phyloP scores from a whole-genome alignment of 495 filamentous ascomycete genomes.

The Podospora comata region DNA sequence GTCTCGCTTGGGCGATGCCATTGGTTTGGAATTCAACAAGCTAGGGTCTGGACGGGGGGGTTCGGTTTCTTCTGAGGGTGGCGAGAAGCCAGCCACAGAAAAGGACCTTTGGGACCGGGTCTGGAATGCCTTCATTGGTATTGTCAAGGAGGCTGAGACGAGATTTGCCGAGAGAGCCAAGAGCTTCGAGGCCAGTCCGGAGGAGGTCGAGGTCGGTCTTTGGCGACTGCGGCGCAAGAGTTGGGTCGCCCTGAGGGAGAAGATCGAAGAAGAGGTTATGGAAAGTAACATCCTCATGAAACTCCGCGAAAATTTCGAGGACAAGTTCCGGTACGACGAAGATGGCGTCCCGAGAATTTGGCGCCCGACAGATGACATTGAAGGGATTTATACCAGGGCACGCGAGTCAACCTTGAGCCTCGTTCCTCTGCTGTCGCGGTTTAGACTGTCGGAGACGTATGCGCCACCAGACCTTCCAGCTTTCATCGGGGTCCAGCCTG shows the following conservation, averaged over 20 bases:
- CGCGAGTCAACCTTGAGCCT: constrained; percentile 86
- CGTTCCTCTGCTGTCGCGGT: constrained; percentile 85
- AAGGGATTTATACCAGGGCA: constrained; percentile 85
- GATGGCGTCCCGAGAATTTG: constrained; percentile 92
- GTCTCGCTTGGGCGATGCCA: constrained; percentile 77
- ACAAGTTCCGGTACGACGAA: constrained; percentile 98
- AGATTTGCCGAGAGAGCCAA: constrained; percentile 83
- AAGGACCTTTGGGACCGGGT: constrained; percentile 94
- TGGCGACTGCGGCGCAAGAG: constrained; percentile 91
- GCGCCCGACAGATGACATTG: constrained; percentile 96
- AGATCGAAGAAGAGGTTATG: constrained; percentile 96
- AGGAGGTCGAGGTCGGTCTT: constrained; percentile 88
- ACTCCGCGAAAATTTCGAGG: constrained; percentile 95
- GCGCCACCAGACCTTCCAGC: constrained; percentile 73
- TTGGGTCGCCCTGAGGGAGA: constrained; percentile 84
- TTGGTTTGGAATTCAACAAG: constrained; percentile 92
- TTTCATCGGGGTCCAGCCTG: constrained; percentile 80
- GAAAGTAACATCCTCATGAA: constrained; percentile 95
- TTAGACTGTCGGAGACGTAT: constrained; percentile 65
- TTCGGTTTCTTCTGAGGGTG: constrained; percentile 70
- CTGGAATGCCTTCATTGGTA: constrained; percentile 79
- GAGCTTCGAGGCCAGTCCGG: constrained; percentile 87
- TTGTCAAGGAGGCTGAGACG: constrained; percentile 80
- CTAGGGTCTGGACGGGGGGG: constrained; percentile 83
- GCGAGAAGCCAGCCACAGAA: constrained; percentile 67